Evolutionary conservation across 257 asterid species (phyloP).

Genomic region (Solanum chilense): DNA sequence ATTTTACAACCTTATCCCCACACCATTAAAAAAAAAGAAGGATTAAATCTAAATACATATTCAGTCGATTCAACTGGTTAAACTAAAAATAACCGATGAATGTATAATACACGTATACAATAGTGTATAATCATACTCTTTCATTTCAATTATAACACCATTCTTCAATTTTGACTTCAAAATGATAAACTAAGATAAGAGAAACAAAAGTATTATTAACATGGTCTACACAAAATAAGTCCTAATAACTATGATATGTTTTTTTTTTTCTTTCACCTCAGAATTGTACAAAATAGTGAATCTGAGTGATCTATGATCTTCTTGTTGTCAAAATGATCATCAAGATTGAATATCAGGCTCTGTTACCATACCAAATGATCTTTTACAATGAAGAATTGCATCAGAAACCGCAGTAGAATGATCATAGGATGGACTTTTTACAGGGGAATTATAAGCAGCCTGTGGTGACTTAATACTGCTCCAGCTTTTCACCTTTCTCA

Average conservation of each 20-base stretch:
- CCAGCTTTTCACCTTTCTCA: conserved; percentile 26
- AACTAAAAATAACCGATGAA: not conserved
- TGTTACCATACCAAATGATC: conserved; percentile 37
- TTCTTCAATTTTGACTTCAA: not conserved
- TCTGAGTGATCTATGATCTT: not conserved
- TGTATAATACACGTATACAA: not conserved
- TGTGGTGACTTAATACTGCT: conserved; percentile 14
- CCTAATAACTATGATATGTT: not conserved
- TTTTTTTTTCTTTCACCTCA: not conserved
- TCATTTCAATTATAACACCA: not conserved
- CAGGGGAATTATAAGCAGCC: conserved; percentile 12
- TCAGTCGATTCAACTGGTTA: not conserved
- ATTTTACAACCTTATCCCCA: not conserved
- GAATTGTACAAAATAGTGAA: not conserved
- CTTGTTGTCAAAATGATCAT: not conserved
- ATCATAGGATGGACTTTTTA: conserved; percentile 9
- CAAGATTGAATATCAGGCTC: not conserved
- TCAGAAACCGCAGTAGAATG: conserved; percentile 32
- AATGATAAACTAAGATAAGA: not conserved
- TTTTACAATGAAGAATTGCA: conserved; percentile 56
- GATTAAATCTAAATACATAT: not conserved
- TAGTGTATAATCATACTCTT: not conserved
- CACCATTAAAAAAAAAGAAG: too few relatives aligned
- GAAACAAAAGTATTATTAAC: not conserved
- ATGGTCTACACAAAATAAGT: not conserved